Percentiles rank a stretch among this genome's conserved stretches.
These are phyloP conservation scores for Cyberlindnera misumaiensis DNA, from an alignment of 805 yeast genomes.

Conservation along the genomic window DNA sequence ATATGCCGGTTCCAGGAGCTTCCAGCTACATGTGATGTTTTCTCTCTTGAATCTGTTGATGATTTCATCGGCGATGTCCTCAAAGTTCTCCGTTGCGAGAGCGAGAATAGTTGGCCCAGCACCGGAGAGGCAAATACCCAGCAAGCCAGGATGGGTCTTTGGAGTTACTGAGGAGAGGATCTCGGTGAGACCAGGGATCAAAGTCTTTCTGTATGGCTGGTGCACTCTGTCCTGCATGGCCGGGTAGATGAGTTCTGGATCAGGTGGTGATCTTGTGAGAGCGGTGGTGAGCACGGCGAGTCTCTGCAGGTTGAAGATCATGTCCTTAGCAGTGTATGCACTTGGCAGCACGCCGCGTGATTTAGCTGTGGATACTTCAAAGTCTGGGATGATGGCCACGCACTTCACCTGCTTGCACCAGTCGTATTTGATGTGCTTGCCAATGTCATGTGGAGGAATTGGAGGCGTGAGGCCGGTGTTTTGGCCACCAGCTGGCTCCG, in stretches of 20 bases:
- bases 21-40: conserved; percentile 71
- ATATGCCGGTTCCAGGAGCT: conserved; percentile 74
- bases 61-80: conserved; percentile 72
- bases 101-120: conserved; percentile 98
- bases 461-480: conserved; percentile 68
- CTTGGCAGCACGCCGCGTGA: conserved; percentile 86
- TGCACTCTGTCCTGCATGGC: conserved; percentile 97
- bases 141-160: conserved; percentile 68
- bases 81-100: conserved; percentile 84
- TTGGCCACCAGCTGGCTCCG: conserved; percentile 65
- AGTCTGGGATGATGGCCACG: conserved; percentile 86
- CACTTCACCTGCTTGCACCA: conserved; percentile 83
- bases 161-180: conserved; percentile 80
- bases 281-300: conserved; percentile 90
- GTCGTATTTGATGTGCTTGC: conserved; percentile 79
- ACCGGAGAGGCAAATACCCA: conserved; percentile 94
- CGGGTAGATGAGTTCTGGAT: conserved; percentile 75
- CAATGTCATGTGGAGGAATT: conserved; percentile 78
- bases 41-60: conserved; percentile 60
- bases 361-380: conserved; percentile 89
- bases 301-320: conserved; percentile 90
- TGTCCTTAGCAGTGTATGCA: conserved; percentile 69
- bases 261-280: conserved; percentile 76
- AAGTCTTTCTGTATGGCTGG: conserved; percentile 90
- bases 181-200: conserved; percentile 86